Evolutionary conservation across 768 basidiomycete genomes (phyloP), one percentile per base, ranked within the genome.

Genomic region (Lactarius tabidus): DNA sequence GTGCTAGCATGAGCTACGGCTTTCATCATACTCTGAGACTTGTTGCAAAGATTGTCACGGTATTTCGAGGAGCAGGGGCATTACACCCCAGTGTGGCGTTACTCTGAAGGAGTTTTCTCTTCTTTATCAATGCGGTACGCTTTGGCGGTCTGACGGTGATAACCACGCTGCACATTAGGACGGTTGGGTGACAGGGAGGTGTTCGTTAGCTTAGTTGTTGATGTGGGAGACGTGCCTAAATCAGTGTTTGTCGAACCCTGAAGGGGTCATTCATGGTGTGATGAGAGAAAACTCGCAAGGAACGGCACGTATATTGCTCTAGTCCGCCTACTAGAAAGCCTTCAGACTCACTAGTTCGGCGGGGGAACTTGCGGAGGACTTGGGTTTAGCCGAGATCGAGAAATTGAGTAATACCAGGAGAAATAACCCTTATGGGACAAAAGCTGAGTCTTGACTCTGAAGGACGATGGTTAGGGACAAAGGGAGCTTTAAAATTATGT

Each of bases 191-290:
- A 36, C 12, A 29, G 39, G 38, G 26, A 18, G n/a, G 23, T 20
- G 18, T 64, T 45, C 7, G 6, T 45, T 51, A 9, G 9, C 10
- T 20, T 33, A 57, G 59, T 39, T 48, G 6, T 26, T 29, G 28
- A 31, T 15, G 41, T 62, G 23, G 26, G 48, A 23, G 28, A 5
- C 28, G 35, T 58, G 39, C 31, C 38, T 41, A 43, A 58, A 18
- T 35, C 54, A 18, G 33, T 66, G 41, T 8, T 39, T 54, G 57
- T 66, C 26, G 26, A 43, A 52, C 65, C 65, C 65, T 66, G 61
- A 66, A 62, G 65, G 65, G 65, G 65, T 66, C 65, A 62, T 62
- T 62, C 17, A 10, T 38, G 39, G 65, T 66, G 60, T 62, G 65
- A 62, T 18, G 39, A 54, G 36, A 56, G 17, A n/a, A 26, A 39